Base-by-base conservation (phyloP, 352 stramenopile species). In the Phytophthora multivora region DNA sequence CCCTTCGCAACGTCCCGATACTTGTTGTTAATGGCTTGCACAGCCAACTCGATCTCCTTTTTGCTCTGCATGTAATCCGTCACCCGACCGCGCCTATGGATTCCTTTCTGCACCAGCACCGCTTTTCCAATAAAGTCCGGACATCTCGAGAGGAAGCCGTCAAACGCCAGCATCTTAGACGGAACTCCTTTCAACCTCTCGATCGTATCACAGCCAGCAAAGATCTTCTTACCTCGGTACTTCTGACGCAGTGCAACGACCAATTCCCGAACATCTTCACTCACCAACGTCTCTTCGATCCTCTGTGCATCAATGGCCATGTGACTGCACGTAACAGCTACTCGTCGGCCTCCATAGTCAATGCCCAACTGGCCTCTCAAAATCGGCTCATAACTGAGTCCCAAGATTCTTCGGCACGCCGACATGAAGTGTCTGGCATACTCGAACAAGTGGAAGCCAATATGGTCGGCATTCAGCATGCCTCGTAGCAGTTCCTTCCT, bases 141-240 rank as follows among this genome's bases (percentile, higher is more conserved):
- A 60, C 86, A 88, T 28, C 86, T 69, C 30, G 88, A 70, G 5
- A 99, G 70, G 39, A 99, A 98, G 6, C 68, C 72, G 28, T 99
- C 93, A 40, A 99, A 96, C 0, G 95, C 97, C 26, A 99, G 71
- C 35, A 99, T 88, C 73, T 99, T 99, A 28, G 98, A 81, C 25
- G 96, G 96, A 36, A 99, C 96, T 13, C 97, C 97, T 63, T 98
- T 98, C 5, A 99, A 72, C 0, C 95, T 90, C 67, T 99, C 97
- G 43, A 99, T 69, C 5, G 86, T 87, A 69, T 99, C 95, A 62
- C 97, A 97, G 0, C 93, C 96, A 13, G 91, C 87, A 59, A 98
- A 90, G 39, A 98, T 96, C 46, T 80, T 88, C 68, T 90, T 91
- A 39, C 80, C 79, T 1, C 63, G 62, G 45, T 87, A 86, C 39